phyloP scores from a whole-genome alignment of 192 early-diverging fungal genomes.

The Tieghemiomyces parasiticus region DNA sequence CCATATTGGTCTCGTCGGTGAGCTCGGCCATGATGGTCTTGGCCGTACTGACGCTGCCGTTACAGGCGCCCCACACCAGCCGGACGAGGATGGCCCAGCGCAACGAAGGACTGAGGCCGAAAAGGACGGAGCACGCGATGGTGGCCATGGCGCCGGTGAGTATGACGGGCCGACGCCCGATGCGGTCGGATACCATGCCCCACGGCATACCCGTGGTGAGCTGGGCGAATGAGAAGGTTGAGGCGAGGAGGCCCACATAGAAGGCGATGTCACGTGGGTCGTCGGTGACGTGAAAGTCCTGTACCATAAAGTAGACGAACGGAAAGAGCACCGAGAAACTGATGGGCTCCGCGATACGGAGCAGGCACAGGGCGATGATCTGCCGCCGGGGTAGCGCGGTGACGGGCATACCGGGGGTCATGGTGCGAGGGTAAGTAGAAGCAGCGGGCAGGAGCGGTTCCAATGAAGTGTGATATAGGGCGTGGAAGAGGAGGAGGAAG shows the following conservation, averaged over 20 bases:
- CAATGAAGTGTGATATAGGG: no score
- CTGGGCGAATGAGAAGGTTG: slow-evolving; percentile 35
- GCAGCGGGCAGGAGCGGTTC: no score
- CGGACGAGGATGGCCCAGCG: slow-evolving; percentile 43
- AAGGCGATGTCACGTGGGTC: slow-evolving; percentile 65
- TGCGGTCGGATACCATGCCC: slow-evolving; percentile 60
- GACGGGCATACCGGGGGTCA: no score
- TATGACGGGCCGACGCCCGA: slow-evolving; percentile 68
- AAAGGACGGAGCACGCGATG: slow-evolving; percentile 43
- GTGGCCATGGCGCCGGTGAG: slow-evolving; percentile 68
- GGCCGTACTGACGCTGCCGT: slow-evolving; percentile 63
- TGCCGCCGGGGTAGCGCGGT: slow-evolving; percentile 28
- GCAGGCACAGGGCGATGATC: slow-evolving; percentile 14
- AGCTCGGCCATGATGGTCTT: slow-evolving; percentile 78
- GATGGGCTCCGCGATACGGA: slow-evolving; percentile 45
- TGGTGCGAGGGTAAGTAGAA: no score
- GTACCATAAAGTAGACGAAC: slow-evolving; percentile 72
- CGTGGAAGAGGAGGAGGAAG: no score
- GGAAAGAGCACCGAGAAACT: slow-evolving; percentile 59
- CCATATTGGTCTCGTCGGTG: slow-evolving; percentile 63
- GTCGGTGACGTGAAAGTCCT: slow-evolving; percentile 51
- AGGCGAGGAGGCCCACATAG: slow-evolving; percentile 41
- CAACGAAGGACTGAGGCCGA: slow-evolving; percentile 50
- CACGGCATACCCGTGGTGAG: slow-evolving; percentile 41
- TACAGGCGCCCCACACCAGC: slow-evolving; percentile 49